A percentile compares a stretch with the other conserved stretches of the same genome.
Evolutionary conservation across 2,329 filamentous ascomycete species (phyloP).

Genomic region (Colletotrichum trifolii): DNA sequence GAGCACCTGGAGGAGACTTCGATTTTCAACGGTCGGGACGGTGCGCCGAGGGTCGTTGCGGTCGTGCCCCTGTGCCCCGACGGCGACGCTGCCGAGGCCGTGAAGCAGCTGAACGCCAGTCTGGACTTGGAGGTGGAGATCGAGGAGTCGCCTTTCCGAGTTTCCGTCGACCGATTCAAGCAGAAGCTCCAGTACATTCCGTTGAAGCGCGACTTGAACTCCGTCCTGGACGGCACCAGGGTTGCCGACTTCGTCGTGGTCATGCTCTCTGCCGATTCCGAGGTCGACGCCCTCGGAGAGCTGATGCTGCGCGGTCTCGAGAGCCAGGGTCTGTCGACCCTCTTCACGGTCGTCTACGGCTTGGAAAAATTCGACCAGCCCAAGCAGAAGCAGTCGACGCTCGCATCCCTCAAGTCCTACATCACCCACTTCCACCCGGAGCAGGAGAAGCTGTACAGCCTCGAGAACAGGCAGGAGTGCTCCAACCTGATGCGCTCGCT

Average conservation of each 20-base stretch:
- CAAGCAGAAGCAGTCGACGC: slow-evolving; percentile 80
- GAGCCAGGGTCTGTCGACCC: slow-evolving; percentile 92
- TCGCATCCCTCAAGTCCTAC: slow-evolving; percentile 88
- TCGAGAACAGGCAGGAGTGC: slow-evolving; percentile 91
- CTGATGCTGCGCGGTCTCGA: slow-evolving; percentile 87
- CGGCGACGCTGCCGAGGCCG: slow-evolving; percentile 73
- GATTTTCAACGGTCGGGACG: slow-evolving; percentile 87
- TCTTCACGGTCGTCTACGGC: slow-evolving; percentile 86
- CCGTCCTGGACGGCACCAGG: slow-evolving; percentile 85
- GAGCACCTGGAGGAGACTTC: slow-evolving; percentile 83
- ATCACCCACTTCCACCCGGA: slow-evolving; percentile 95
- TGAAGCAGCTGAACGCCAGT: slow-evolving; percentile 78
- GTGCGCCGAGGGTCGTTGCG: slow-evolving; percentile 87
- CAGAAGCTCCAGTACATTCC: slow-evolving; percentile 91
- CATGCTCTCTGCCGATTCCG: slow-evolving; percentile 82
- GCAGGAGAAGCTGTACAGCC: slow-evolving; percentile 88
- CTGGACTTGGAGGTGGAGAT: slow-evolving; percentile 80
- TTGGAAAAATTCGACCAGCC: slow-evolving; percentile 81
- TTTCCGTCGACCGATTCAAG: slow-evolving; percentile 90
- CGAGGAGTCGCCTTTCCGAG: slow-evolving; percentile 68
- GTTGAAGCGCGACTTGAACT: slow-evolving; percentile 76
- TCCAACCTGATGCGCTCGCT: slow-evolving; percentile 90
- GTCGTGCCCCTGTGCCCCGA: slow-evolving; percentile 85
- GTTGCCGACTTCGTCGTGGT: slow-evolving; percentile 93
- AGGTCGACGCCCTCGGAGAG: slow-evolving; percentile 88